Base-by-base conservation (phyloP, 2,329 filamentous ascomycete species). In the Didymella sp. region DNA sequence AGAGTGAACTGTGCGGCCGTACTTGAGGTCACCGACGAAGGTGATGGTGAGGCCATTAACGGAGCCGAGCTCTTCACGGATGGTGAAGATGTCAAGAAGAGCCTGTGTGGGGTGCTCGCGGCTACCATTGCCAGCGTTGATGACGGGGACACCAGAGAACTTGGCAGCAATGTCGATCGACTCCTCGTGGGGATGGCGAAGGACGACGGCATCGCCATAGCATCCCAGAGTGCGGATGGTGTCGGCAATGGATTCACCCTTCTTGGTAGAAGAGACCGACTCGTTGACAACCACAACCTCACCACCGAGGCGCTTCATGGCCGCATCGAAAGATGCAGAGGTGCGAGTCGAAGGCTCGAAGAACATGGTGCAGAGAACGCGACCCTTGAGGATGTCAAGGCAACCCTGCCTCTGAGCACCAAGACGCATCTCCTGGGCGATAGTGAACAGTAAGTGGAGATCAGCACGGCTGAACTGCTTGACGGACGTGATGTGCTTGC, bases 271-370 rank as follows among this genome's bases (percentile, higher is more conserved):
- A 2, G 94, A 97, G 67, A 91, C 87, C 6, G 88, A 85, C 2
- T 94, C 96, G 37, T 92, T 83, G 72, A 98, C 88, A 49, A 88
- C 84, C 51, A 99, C 85, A 3, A 90, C 94, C 45, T 92, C 86
- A 44, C 95, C 95, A 66, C 95, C 95, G 5, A 99, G 88, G 49
- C 96, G 90, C 82, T 99, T 96, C 95, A 99, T 99, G 38, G 95
- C 95, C 54, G 94, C 91, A 73, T 99, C 95, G 70, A 99, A 99
- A 3, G 95, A 99, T 33, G 91, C 87, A 12, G 94, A 97, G 5
- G 95, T 99, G 51, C 95, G 87, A 2, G 95, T 99, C 0, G 94
- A 98, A 2, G 95, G 95, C 82, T 99, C 95, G 78, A 93, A 99
- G 85, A 99, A 99, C 81, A 99, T 87, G 2, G 91, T 95, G 79